Evolutionary conservation across 148 eudicot genomes (phyloP), one percentile per base, ranked within the genome.

Genomic region (Silene uniflora): DNA sequence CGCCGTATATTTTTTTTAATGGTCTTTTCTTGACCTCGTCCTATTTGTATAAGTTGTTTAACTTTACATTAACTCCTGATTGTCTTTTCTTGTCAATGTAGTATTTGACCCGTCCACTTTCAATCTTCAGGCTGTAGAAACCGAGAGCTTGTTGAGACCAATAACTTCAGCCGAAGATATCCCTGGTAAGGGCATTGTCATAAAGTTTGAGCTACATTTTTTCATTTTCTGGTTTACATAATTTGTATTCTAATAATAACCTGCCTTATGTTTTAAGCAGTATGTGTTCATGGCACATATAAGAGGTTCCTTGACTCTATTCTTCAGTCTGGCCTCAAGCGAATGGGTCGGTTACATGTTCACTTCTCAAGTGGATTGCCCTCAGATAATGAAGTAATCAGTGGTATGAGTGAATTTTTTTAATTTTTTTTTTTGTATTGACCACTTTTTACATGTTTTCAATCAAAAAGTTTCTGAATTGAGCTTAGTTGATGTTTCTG

Each of bases 321-420:
- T 52, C 85, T 92, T 75, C 80, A 85, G 70, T 86, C 87, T 74
- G 99, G 99, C 73, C 94, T 95, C 67, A 88, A 89, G 80, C 89
- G 88, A 81, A 95, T 90, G 97, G 81, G 68, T 72, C 88, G 99
- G 68, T 76, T 95, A 60, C 99, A 95, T 69, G 84, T 95, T 69
- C 99, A 95, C 82, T 95, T 95, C 87, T 78, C 96, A 32, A 80
- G 86, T 77, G 99, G 97, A 78, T 87, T 95, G 86, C 99, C 97
- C 77, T 80, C 88, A 23, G 93, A 95, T 76, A 91, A 89, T 66
- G 86, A 88, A 89, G 97, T 95, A 75, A 88, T 91, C 63, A 95
- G 97, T 69, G 98, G 97, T 92, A 88, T 73, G 85, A 58, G 64
- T 71, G 62, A 62, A 7, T 5, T 1, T 71, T 39, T 42, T 62